Conservation (phyloP, 208 protist species). For the Novymonas esmeraldas region DNA sequence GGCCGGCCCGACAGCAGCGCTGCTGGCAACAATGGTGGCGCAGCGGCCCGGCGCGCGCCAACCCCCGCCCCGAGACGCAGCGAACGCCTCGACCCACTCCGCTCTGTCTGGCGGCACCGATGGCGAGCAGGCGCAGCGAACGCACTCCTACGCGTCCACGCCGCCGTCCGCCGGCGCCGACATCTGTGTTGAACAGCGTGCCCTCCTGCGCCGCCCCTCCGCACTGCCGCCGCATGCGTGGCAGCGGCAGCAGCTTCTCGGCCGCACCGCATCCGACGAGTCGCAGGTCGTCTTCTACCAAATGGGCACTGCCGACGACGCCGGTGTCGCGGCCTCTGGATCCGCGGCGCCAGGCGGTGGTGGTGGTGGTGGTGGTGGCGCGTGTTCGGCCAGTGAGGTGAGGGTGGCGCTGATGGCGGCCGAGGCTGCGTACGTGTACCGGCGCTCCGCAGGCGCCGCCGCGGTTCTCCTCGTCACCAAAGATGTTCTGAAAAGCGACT, state of each 20-base stretch:
- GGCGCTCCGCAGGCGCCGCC: not conserved
- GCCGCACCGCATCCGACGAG: slow-evolving; percentile 18
- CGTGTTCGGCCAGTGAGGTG: slow-evolving; percentile 94
- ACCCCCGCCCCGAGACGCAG: not conserved
- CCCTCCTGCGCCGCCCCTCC: slow-evolving; percentile 98
- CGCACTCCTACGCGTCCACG: not conserved
- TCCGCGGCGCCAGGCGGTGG: not conserved
- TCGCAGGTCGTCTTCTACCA: slow-evolving; percentile 35
- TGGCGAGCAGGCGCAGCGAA: not conserved
- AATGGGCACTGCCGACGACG: slow-evolving; percentile 11
- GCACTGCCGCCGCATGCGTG: slow-evolving; percentile 37
- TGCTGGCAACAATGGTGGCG: not conserved
- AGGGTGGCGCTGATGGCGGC: not conserved
- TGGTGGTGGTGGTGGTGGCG: not conserved
- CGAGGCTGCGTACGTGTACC: slow-evolving; percentile 6
- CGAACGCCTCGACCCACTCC: not conserved
- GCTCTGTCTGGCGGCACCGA: not conserved
- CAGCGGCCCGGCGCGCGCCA: not conserved
- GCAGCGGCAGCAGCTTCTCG: slow-evolving; percentile 5
- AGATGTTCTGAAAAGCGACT: slow-evolving; percentile 16
- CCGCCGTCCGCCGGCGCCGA: slow-evolving; percentile 93
- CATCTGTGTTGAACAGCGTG: slow-evolving; percentile 98
- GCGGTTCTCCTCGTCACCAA: slow-evolving; percentile 32
- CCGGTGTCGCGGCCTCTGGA: not conserved
- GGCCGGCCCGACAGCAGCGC: slow-evolving; percentile 7